Conservation (phyloP, 2,329 filamentous ascomycete genomes). For the Shiraia sp. region DNA sequence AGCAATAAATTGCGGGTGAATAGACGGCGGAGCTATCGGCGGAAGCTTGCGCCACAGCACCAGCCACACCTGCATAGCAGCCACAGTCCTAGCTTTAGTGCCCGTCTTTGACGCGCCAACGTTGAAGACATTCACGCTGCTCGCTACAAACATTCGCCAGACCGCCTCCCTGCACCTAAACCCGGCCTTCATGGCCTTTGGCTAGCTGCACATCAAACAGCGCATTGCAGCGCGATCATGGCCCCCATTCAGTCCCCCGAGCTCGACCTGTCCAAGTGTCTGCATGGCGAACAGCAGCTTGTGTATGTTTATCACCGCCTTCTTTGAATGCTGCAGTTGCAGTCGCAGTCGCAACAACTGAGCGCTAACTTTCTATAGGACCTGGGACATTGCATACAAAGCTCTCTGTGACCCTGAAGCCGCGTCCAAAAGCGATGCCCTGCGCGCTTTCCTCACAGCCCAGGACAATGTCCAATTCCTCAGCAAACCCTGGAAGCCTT, state of each 20-base stretch:
- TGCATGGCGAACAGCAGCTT: slow-evolving; percentile 77
- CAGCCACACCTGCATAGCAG: slow-evolving; percentile 1
- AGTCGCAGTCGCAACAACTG: slow-evolving; percentile 1
- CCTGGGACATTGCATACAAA: slow-evolving; percentile 62
- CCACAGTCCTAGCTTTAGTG: slow-evolving; percentile 8
- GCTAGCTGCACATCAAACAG: slow-evolving; percentile 27
- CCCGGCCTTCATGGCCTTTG: slow-evolving; percentile 38
- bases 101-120: slow-evolving; percentile 20
- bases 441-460: slow-evolving; percentile 73
- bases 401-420: slow-evolving; percentile 57
- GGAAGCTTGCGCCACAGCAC: background rate
- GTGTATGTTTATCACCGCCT: slow-evolving; percentile 62
- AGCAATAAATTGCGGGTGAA: slow-evolving; percentile 11
- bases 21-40: slow-evolving; percentile 1
- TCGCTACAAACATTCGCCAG: slow-evolving; percentile 21
- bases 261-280: slow-evolving; percentile 81
- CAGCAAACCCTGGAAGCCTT: slow-evolving; percentile 69
- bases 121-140: slow-evolving; percentile 24
- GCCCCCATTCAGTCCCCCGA: slow-evolving; percentile 44
- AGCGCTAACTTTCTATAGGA: slow-evolving; percentile 45
- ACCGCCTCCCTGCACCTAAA: slow-evolving; percentile 6
- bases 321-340: background rate
- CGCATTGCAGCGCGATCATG: slow-evolving; percentile 45
- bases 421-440: slow-evolving; percentile 33
- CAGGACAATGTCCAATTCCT: slow-evolving; percentile 70